Evolutionary conservation across 805 yeast genomes (phyloP).

Genomic region (Myxozyma vanderwaltii): DNA sequence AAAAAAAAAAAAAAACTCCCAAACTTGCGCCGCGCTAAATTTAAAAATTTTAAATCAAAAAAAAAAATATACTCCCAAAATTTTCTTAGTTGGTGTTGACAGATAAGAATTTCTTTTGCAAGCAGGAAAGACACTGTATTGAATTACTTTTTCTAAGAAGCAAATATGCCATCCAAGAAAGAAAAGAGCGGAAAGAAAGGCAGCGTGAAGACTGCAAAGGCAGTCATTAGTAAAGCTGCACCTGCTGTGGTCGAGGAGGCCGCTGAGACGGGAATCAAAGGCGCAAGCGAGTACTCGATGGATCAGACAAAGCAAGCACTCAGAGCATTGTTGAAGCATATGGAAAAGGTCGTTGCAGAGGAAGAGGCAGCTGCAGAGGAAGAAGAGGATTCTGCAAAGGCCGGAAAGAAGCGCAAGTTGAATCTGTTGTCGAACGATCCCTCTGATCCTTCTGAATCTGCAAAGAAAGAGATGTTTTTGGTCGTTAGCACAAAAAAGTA

Average conservation of each 20-base stretch:
- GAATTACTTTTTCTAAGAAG: no score
- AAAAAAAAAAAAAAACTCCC: no score
- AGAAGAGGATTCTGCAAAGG: slow-evolving; percentile 34
- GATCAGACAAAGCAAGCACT: slow-evolving; percentile 43
- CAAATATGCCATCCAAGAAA: slow-evolving; percentile 5
- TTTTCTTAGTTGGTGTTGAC: neutral
- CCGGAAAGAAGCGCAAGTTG: slow-evolving; percentile 43
- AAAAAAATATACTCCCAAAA: slow-evolving; percentile 5
- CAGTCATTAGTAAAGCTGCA: neutral
- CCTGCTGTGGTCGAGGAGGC: neutral
- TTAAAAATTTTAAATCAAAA: neutral
- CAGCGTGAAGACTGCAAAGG: neutral
- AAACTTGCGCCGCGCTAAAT: neutral
- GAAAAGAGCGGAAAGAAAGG: neutral
- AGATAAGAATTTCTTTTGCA: slow-evolving; percentile 1
- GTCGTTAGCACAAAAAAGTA: slow-evolving; percentile 67
- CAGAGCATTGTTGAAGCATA: slow-evolving; percentile 64
- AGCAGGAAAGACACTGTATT: no score
- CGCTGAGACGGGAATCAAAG: neutral
- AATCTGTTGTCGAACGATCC: slow-evolving; percentile 62
- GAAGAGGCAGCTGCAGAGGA: slow-evolving; percentile 33
- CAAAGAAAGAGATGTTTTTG: slow-evolving; percentile 49
- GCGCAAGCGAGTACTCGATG: slow-evolving; percentile 13
- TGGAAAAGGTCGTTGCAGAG: slow-evolving; percentile 39
- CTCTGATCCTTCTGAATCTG: slow-evolving; percentile 47